Evolutionary conservation across 768 basidiomycete genomes (phyloP).

Genomic region (Podaxis pistillaris): DNA sequence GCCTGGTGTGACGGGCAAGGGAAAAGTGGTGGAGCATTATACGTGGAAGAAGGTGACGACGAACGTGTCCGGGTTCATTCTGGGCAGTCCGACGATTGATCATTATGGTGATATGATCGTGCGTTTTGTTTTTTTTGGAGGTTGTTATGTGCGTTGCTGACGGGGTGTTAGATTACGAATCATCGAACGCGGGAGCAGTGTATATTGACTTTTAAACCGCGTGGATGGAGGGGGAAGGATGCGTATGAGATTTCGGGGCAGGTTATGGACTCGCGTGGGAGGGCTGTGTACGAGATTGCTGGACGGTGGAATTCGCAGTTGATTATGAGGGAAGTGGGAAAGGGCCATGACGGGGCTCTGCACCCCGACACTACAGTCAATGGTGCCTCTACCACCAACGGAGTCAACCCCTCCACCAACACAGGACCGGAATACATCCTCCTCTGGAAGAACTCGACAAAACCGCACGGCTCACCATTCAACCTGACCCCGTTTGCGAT

Average conservation of each 20-base stretch:
- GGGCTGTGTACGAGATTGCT: slow-evolving; percentile 82
- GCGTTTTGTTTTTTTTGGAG: slow-evolving; percentile 29
- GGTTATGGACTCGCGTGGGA: slow-evolving; percentile 65
- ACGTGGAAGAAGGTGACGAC: slow-evolving; percentile 96
- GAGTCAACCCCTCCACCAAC: neutral
- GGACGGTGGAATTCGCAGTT: slow-evolving; percentile 96
- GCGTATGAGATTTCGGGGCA: slow-evolving; percentile 91
- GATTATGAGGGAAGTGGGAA: slow-evolving; percentile 72
- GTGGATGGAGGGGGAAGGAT: slow-evolving; percentile 91
- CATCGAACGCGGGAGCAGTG: slow-evolving; percentile 89
- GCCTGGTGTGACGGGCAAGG: slow-evolving; percentile 35
- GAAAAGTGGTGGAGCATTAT: slow-evolving; percentile 84
- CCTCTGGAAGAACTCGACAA: slow-evolving; percentile 91
- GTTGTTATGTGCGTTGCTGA: neutral
- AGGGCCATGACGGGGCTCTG: slow-evolving; percentile 47
- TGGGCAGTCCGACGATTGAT: slow-evolving; percentile 85
- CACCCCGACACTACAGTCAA: slow-evolving; percentile 66
- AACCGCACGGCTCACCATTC: slow-evolving; percentile 76
- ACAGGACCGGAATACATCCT: slow-evolving; percentile 67
- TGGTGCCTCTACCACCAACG: slow-evolving; percentile 30
- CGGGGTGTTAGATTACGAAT: slow-evolving; percentile 62
- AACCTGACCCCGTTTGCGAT: slow-evolving; percentile 95
- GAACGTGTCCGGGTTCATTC: slow-evolving; percentile 88
- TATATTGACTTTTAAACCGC: slow-evolving; percentile 90
- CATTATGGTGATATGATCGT: slow-evolving; percentile 96